Evolutionary conservation across 176 grass and related monocot species (phyloP).

Genomic region (Aegilops sharonensis): DNA sequence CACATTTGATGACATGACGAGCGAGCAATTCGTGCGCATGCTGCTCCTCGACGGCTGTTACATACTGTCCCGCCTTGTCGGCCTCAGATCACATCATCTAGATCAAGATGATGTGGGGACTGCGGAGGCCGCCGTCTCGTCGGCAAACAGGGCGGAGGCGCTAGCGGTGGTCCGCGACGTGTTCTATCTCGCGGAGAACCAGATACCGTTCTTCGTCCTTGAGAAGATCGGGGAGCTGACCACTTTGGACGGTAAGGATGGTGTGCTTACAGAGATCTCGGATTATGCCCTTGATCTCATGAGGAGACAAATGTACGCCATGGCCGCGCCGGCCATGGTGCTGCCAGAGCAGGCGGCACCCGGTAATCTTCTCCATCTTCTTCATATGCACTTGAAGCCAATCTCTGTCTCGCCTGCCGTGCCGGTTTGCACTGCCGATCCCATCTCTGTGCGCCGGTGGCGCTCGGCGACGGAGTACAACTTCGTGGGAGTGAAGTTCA

Average conservation of each 20-base stretch:
- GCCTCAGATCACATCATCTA: not conserved
- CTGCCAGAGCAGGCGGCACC: not conserved
- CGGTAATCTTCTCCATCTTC: slow-evolving; percentile 11
- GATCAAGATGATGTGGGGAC: no score
- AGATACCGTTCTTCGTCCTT: slow-evolving; percentile 24
- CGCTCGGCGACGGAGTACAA: slow-evolving; percentile 9
- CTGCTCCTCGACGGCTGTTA: slow-evolving; percentile 33
- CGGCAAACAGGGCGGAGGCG: not conserved
- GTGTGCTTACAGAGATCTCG: not conserved
- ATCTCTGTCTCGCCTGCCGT: accelerated
- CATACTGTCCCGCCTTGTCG: not conserved
- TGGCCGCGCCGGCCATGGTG: not conserved
- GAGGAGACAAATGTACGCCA: not conserved
- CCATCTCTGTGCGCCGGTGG: not conserved
- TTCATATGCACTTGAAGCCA: slow-evolving; percentile 31
- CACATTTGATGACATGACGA: not conserved
- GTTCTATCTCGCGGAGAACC: slow-evolving; percentile 29
- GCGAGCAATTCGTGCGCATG: slow-evolving; percentile 18
- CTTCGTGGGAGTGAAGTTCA: not conserved
- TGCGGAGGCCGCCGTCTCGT: no score
- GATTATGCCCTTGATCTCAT: not conserved
- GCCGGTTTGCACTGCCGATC: accelerated
- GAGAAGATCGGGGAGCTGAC: not conserved
- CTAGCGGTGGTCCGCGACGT: not conserved
- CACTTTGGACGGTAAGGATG: accelerated